Evolutionary conservation across 495 filamentous ascomycete genomes (phyloP).

Genomic region (Penicillium flavigenum): DNA sequence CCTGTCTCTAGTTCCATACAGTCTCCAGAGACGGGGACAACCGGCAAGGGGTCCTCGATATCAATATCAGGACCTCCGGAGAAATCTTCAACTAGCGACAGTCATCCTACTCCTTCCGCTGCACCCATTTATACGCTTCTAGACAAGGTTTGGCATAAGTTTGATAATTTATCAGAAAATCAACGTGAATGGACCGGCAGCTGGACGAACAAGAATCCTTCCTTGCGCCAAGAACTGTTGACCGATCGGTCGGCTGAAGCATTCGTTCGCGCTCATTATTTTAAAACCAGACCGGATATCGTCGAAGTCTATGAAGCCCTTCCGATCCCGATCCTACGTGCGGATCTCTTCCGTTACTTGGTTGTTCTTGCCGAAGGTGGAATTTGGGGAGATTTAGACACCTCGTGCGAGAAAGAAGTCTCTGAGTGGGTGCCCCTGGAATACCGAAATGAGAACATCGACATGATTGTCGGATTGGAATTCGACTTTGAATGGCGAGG

Average conservation of each 20-base stretch:
- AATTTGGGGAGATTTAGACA: constrained; percentile 59
- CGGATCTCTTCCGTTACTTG: constrained; percentile 59
- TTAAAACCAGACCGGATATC: constrained; percentile 35
- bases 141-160: constrained; percentile 30
- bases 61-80: background rate
- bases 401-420: constrained; percentile 50
- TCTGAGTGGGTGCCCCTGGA: constrained; percentile 52
- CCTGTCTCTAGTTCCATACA: background rate
- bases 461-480: constrained; percentile 48
- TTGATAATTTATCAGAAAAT: constrained; percentile 18
- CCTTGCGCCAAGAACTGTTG: constrained; percentile 33
- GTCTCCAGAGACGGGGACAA: background rate
- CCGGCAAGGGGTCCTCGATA: background rate
- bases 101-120: background rate
- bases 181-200: constrained; percentile 26
- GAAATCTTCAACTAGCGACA: background rate
- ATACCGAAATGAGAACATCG: constrained; percentile 34
- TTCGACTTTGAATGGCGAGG: constrained; percentile 37
- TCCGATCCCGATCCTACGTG: constrained; percentile 49
- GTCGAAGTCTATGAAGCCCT: constrained; percentile 42
- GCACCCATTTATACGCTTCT: constrained; percentile 15
- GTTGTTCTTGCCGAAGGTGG: constrained; percentile 58
- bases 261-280: constrained; percentile 29
- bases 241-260: constrained; percentile 27
- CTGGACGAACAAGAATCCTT: constrained; percentile 31